Evolutionary conservation across 176 grass and related monocot genomes (phyloP), one percentile per base, ranked within the genome.

Genomic region (Rhynchospora tenuis): DNA sequence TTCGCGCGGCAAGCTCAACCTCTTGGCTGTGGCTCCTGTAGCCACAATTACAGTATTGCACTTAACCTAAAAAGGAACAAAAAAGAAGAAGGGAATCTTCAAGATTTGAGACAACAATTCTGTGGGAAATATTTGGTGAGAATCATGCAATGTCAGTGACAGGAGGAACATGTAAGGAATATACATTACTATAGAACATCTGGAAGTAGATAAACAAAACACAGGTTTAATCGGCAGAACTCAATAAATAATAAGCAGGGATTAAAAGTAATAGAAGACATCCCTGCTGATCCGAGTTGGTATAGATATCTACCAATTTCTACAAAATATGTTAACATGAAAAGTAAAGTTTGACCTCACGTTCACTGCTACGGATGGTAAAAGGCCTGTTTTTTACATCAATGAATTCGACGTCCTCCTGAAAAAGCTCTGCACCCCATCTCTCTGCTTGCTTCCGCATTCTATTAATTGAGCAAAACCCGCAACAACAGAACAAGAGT

Each of bases 321-420:
- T 19, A 77, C 28, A 54, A 4, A 76, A 28, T 17, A 77, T 77
- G 50, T 33, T 77, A 13, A 56, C 61, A 51, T 69, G 23, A 64
- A 26, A 7, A 43, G 3, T 52, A 59, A 83, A 59, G 12, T 56
- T 81, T 59, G 60, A 99, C 96, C 96, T 99, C 91, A 23, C 89
- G 93, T 14, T 99, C 96, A 3, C 84, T 85, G 72, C 91, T 99
- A 22, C 89, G 91, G 61, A 99, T 89, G 55, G 85, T 81, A 54
- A 93, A 99, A 6, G 93, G 96, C 55, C 88, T 95, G 66, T 28
- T 93, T 78, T 85, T 92, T 10, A 95, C 85, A 86, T 99, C 83
- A 76, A 99, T 52, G 81, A 95, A 99, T 85, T 99, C 96, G 59
- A 99, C 96, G 79, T 99, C 96, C 77, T 99, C 96, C 43, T 95